These are phyloP conservation scores for Urtica urens DNA, from an alignment of 306 rosid species.

Conservation along the genomic window DNA sequence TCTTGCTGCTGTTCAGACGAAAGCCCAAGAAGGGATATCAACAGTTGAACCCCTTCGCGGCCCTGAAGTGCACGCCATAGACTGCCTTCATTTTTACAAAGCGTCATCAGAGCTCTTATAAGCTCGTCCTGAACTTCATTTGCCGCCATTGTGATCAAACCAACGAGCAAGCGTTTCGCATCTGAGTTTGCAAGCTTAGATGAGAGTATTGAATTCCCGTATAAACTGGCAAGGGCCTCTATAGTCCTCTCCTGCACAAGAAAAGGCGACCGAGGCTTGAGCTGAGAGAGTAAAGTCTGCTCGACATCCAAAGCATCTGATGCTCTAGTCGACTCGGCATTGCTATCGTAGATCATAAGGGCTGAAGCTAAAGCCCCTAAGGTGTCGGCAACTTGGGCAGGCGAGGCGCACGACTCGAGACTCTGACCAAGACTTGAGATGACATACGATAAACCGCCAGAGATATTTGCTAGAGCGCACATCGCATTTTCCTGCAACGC, in stretches of 20 bases:
- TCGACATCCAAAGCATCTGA: constrained; percentile 72
- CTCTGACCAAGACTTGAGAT: constrained; percentile 98
- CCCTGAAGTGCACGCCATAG: constrained; percentile 90
- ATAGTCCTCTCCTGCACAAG: constrained; percentile 95
- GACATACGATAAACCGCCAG: constrained; percentile 94
- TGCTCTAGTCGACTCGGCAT: constrained; percentile 74
- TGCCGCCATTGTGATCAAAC: constrained; percentile 90
- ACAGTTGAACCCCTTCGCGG: constrained; percentile 90
- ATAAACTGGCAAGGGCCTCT: constrained; percentile 95
- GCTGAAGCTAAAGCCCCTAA: constrained; percentile 97
- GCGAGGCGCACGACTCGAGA: constrained; percentile 85
- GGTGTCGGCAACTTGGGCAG: constrained; percentile 87
- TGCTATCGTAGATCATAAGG: constrained; percentile 89
- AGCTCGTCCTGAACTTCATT: constrained; percentile 94
- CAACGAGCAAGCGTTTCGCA: constrained; percentile 91
- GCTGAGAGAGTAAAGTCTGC: constrained; percentile 73
- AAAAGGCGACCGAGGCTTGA: constrained; percentile 57
- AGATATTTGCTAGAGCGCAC: constrained; percentile 97
- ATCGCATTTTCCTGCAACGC: constrained; percentile 97
- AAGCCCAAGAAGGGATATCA: constrained; percentile 93
- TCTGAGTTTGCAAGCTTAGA: constrained; percentile 63
- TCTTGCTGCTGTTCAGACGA: constrained; percentile 99
- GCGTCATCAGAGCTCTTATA: constrained; percentile 59
- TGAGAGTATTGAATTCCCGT: constrained; percentile 68
- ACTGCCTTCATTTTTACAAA: constrained; percentile 76